These are phyloP conservation scores for Cutaneotrichosporon cavernicola DNA, from an alignment of 1,284 basidiomycete species.

Conservation along the genomic window DNA sequence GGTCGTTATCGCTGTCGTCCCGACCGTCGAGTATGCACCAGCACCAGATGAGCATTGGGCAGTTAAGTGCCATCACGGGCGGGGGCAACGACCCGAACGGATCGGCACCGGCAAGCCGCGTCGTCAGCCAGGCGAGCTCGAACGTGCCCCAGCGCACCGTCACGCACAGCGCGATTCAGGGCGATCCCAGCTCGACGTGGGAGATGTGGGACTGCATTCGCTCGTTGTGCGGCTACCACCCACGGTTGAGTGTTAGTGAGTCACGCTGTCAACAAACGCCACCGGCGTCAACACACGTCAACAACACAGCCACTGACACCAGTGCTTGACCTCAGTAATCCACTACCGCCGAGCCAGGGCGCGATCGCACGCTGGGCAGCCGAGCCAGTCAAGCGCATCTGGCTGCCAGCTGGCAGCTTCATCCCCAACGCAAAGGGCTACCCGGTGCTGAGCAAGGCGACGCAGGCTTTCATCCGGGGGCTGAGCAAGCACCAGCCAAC, in stretches of 20 bases:
- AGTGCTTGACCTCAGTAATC: constrained; percentile 87
- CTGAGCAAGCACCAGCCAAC: constrained; percentile 82
- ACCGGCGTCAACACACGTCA: background rate
- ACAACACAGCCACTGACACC: constrained; percentile 13
- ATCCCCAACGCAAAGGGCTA: constrained; percentile 96
- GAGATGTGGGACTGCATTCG: constrained; percentile 97
- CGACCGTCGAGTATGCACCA: constrained; percentile 43
- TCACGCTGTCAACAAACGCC: constrained; percentile 21
- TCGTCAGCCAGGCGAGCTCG: constrained; percentile 8
- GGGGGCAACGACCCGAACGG: background rate
- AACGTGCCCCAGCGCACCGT: constrained; percentile 20
- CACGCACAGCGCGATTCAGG: constrained; percentile 38
- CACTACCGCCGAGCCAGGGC: constrained; percentile 71
- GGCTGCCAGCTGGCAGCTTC: constrained; percentile 84
- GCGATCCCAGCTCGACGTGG: constrained; percentile 81
- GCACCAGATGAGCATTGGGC: constrained; percentile 34
- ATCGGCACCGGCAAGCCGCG: constrained; percentile 10
- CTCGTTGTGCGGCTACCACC: constrained; percentile 81
- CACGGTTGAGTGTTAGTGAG: constrained; percentile 75
- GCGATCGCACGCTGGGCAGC: constrained; percentile 83
- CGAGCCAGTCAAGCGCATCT: constrained; percentile 83
- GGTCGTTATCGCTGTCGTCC: constrained; percentile 45
- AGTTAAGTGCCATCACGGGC: constrained; percentile 14
- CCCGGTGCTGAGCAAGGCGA: constrained; percentile 89
- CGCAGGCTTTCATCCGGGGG: constrained; percentile 81